Base-by-base conservation (phyloP, 306 rosid genomes). In the Malus asiatica region DNA sequence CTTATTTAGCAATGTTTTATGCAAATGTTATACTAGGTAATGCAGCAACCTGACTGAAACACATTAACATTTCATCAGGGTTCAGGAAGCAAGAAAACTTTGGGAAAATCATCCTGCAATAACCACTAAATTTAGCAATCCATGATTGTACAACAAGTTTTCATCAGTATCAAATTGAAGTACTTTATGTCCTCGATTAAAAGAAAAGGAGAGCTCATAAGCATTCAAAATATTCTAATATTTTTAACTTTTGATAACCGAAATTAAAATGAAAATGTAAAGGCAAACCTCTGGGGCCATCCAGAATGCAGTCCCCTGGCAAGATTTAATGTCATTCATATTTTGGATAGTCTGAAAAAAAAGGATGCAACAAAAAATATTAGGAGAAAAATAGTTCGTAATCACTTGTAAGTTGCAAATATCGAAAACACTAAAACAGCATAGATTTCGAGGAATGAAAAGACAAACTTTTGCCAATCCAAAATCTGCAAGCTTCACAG, bases 211-310 rank as follows among this genome's bases (percentile, higher is more conserved):
- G 45, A 66, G 73, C 73, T 51, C 52, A 65, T 22, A 45, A 73
- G 44, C 55, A 73, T 29, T 30, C 64, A 40, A 40, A 42, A 4
- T 8, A 72, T 29, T 19, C 44, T 52, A 51, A 45, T 6, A 22
- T 44, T 12, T 42, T 16, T 15, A 29, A 60, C 38, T 48, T 16
- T 33, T 68, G 62, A 42, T 55, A 64, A 78, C 81, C 62, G 4
- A 19, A 0, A 66, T 73, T 63, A 45, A 38, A 77, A 79, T 38
- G 57, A 33, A 76, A 81, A 81, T 45, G 72, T 59, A 78, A 79
- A 77, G 78, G 72, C 90, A 88, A 82, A 95, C 98, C 98, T 95
- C 98, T 64, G 97, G 98, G 23, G 98, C 97, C 98, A 95, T 95
- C 98, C 98, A 95, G 81, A 77, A 89, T 79, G 97, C 89, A 78